Base-by-base conservation (phyloP, 352 stramenopile species). In the Halophytophthora polymorphica region DNA sequence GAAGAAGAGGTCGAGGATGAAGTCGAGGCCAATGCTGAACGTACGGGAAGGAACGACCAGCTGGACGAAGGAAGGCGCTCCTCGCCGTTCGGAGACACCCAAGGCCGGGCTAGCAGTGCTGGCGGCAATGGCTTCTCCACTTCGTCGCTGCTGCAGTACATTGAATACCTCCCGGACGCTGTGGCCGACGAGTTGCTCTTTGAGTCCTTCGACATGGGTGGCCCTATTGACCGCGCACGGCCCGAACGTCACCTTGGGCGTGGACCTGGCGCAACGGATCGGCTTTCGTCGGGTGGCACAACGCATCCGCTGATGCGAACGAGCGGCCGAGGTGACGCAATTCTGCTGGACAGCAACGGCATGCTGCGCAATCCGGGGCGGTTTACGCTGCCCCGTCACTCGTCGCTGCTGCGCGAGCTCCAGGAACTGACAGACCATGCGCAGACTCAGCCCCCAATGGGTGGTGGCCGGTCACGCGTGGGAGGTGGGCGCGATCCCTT, bases 361-460 rank as follows among this genome's bases (percentile, higher is more conserved):
- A 49, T 67, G 42, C 33, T 70, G 33, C 64, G 56, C 31, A 64
- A 55, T 17, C 28, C 60, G 29, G 49, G 52, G 18, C 69, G 77
- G 7, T 36, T 83, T 31, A 66, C 75, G 0, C 44, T 92, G 4
- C 73, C 82, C 31, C 75, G 79, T 8, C 79, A 88, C 48, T 86
- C 81, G 1, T 85, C 81, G 5, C 65, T 92, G 19, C 66, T 92
- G 45, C 77, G 77, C 14, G 82, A 92, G 46, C 58, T 92, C 7
- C 76, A 90, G 54, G 82, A 88, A 37, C 42, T 90, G 36, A 86
- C 80, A 0, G 76, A 88, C 10, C 82, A 92, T 45, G 82, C 89
- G 23, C 82, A 92, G 47, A 88, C 58, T 21, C 81, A 91, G 40
- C 25, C 88, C 5, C 69, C 76, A 10, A 40, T 68, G 23, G 49